Evolutionary conservation across 257 asterid genomes (phyloP).

Genomic region (Solanum gracilifrons): DNA sequence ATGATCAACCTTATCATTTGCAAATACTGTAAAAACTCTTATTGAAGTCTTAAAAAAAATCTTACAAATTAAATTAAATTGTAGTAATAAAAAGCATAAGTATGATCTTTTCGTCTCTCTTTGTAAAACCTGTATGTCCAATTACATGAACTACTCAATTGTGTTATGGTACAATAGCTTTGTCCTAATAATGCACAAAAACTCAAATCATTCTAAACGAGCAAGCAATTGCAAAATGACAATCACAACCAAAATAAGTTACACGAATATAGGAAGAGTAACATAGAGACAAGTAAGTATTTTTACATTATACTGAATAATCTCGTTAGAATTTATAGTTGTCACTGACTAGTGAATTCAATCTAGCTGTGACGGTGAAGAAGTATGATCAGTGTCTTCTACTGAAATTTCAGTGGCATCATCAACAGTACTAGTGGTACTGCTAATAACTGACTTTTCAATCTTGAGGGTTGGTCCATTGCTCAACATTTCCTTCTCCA

Average conservation of each 20-base stretch:
- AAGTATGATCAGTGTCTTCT: constrained; percentile 26
- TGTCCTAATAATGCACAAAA: neutral
- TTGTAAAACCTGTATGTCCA: neutral
- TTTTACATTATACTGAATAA: neutral
- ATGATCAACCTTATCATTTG: neutral
- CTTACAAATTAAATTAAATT: neutral
- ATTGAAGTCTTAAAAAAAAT: neutral
- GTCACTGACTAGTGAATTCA: neutral
- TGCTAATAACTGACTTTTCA: constrained; percentile 13
- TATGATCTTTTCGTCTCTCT: neutral
- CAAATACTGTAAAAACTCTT: neutral
- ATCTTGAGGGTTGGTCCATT: constrained; percentile 4
- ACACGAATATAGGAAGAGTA: neutral
- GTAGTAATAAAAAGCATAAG: neutral
- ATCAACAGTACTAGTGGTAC: constrained; percentile 15
- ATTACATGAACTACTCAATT: neutral
- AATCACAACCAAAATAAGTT: neutral
- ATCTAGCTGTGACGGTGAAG: constrained; percentile 25
- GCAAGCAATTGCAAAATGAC: neutral
- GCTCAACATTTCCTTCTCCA: constrained; percentile 65
- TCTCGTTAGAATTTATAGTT: neutral
- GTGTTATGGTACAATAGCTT: neutral
- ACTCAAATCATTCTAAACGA: neutral
- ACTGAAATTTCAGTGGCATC: constrained; percentile 52
- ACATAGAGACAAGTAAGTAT: neutral